phyloP scores from a whole-genome alignment of 352 stramenopile species.

The Achlya hypogyna region DNA sequence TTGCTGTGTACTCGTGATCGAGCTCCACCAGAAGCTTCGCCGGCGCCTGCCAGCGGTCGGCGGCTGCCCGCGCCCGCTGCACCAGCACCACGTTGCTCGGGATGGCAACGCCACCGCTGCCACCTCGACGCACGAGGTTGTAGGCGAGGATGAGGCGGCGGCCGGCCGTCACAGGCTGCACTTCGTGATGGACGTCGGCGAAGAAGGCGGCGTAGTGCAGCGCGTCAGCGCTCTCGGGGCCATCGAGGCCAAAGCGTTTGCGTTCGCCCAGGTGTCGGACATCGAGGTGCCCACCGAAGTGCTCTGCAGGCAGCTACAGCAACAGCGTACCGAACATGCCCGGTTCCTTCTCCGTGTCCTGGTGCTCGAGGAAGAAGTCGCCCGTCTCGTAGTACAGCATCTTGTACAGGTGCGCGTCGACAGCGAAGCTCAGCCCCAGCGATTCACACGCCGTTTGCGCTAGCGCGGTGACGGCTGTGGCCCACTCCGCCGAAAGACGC shows the following conservation, averaged over 20 bases:
- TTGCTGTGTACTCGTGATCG: not conserved
- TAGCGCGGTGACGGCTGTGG: not conserved
- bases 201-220: not conserved
- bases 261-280: not conserved
- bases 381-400: constrained; percentile 37
- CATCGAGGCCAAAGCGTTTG: not conserved
- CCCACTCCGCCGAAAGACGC: not conserved
- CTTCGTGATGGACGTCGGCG: not conserved
- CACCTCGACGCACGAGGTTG: not conserved
- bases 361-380: constrained; percentile 34
- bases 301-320: constrained; percentile 28
- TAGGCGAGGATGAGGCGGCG: not conserved
- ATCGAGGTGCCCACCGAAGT: not conserved
- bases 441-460: not conserved
- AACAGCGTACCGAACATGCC: constrained; percentile 46
- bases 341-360: constrained; percentile 45
- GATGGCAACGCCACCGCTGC: not conserved
- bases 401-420: constrained; percentile 36
- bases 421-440: not conserved
- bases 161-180: not conserved
- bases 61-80: not conserved
- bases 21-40: not conserved
- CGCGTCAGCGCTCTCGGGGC: not conserved
- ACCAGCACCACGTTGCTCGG: not conserved
- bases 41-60: not conserved